Evolutionary conservation across 2,329 filamentous ascomycete species (phyloP).

Genomic region (Fusarium algeriense): DNA sequence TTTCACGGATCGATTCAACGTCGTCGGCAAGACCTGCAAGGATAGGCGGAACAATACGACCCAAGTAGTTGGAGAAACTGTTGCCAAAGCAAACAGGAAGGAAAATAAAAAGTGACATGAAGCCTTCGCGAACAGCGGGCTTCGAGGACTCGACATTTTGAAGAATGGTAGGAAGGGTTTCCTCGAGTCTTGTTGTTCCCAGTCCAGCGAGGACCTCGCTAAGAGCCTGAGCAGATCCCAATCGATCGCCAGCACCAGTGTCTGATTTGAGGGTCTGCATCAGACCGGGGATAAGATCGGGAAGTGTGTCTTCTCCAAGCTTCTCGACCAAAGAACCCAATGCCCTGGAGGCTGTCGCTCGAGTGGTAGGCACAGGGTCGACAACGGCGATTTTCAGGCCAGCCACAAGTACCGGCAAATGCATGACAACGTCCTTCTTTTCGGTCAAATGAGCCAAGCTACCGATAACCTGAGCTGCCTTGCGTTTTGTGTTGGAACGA

Average conservation of each 20-base stretch:
- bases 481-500: slow-evolving; percentile 93
- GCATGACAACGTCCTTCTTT: slow-evolving; percentile 90
- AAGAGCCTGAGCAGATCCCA: slow-evolving; percentile 96
- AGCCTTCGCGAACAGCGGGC: slow-evolving; percentile 91
- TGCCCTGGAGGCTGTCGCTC: slow-evolving; percentile 95
- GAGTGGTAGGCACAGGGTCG: slow-evolving; percentile 95
- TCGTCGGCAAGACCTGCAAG: slow-evolving; percentile 95
- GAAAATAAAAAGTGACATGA: slow-evolving; percentile 99
- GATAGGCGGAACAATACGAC: slow-evolving; percentile 95
- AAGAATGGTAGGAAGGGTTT: slow-evolving; percentile 94
- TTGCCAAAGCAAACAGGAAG: slow-evolving; percentile 99
- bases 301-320: slow-evolving; percentile 94
- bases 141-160: slow-evolving; percentile 96
- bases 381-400: slow-evolving; percentile 91
- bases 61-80: slow-evolving; percentile 96
- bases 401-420: slow-evolving; percentile 91
- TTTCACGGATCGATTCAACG: slow-evolving; percentile 95
- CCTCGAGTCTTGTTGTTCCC: slow-evolving; percentile 91
- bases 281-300: slow-evolving; percentile 95
- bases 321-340: slow-evolving; percentile 98
- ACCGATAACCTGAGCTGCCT: slow-evolving; percentile 96
- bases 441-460: slow-evolving; percentile 97
- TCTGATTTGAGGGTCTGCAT: slow-evolving; percentile 99
- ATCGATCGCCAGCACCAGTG: slow-evolving; percentile 92
- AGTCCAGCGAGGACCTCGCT: slow-evolving; percentile 96